These are phyloP conservation scores for Trifolium pratense DNA, from an alignment of 306 rosid species.

Conservation along the genomic window DNA sequence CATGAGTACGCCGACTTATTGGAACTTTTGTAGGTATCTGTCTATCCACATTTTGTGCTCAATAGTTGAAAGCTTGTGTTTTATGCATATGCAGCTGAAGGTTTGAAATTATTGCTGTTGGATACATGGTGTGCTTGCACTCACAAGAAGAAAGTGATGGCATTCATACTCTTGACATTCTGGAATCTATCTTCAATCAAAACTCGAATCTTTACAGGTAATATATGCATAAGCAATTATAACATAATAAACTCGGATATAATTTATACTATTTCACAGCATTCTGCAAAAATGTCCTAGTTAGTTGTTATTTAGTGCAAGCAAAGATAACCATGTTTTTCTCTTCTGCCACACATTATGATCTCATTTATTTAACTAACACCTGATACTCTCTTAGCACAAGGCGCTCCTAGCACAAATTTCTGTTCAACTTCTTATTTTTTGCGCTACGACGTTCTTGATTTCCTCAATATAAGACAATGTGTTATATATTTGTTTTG, in stretches of 20 bases:
- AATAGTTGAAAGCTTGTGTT: slow-evolving; percentile 23
- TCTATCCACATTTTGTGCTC: slow-evolving; percentile 19
- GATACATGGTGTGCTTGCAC: slow-evolving; percentile 80
- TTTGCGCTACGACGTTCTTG: not conserved
- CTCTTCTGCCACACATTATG: too few relatives aligned
- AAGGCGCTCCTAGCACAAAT: not conserved
- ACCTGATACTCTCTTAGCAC: not conserved
- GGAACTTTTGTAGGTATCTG: not conserved
- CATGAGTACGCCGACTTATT: slow-evolving; percentile 2
- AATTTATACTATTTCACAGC: not conserved
- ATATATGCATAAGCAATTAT: slow-evolving; percentile 7
- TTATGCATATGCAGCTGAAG: slow-evolving; percentile 59
- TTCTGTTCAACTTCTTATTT: not conserved
- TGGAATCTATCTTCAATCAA: slow-evolving; percentile 80
- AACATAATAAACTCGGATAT: slow-evolving; percentile 19
- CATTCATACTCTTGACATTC: slow-evolving; percentile 59
- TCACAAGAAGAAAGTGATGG: slow-evolving; percentile 74
- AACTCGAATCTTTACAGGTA: slow-evolving; percentile 69
- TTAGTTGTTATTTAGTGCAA: too few relatives aligned
- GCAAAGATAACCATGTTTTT: too few relatives aligned
- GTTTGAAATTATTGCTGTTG: slow-evolving; percentile 56
- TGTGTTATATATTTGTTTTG: not conserved
- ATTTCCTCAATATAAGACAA: not conserved
- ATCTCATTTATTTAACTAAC: too few relatives aligned
- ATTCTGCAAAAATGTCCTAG: not conserved